Evolutionary conservation across 1,284 basidiomycete genomes (phyloP).

Genomic region (Trametes hirsuta): DNA sequence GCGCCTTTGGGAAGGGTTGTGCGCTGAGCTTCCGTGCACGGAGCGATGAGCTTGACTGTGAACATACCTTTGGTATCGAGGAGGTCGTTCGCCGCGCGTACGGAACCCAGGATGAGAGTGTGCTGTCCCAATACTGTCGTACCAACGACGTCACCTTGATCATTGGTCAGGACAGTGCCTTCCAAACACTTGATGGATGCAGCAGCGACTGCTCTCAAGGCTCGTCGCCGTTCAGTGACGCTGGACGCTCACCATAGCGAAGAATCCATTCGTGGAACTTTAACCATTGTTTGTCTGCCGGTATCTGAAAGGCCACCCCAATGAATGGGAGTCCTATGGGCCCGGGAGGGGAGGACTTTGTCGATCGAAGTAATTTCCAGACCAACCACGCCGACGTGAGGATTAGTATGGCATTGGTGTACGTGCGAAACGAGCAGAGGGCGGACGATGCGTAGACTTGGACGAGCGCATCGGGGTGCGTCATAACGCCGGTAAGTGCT

Average conservation of each 20-base stretch:
- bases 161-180: neutral
- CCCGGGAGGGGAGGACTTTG: constrained; percentile 27
- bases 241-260: constrained; percentile 33
- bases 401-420: neutral
- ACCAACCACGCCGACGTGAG: neutral
- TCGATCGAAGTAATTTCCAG: neutral
- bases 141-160: constrained; percentile 34
- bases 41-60: neutral
- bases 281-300: constrained; percentile 35
- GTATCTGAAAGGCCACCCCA: constrained; percentile 37
- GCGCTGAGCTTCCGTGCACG: neutral
- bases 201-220: neutral
- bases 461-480: neutral
- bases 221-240: neutral
- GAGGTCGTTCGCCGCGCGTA: constrained; percentile 35
- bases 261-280: constrained; percentile 37
- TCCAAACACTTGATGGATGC: too few relatives aligned
- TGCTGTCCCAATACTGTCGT: constrained; percentile 36
- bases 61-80: constrained; percentile 34
- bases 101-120: constrained; percentile 36
- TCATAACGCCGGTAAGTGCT: too few relatives aligned
- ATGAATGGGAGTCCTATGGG: constrained; percentile 32
- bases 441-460: neutral
- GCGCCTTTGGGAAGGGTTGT: constrained; percentile 23
- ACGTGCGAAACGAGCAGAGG: neutral